phyloP scores from a whole-genome alignment of 164 flowering plant genomes.

The Dillenia turbinata region DNA sequence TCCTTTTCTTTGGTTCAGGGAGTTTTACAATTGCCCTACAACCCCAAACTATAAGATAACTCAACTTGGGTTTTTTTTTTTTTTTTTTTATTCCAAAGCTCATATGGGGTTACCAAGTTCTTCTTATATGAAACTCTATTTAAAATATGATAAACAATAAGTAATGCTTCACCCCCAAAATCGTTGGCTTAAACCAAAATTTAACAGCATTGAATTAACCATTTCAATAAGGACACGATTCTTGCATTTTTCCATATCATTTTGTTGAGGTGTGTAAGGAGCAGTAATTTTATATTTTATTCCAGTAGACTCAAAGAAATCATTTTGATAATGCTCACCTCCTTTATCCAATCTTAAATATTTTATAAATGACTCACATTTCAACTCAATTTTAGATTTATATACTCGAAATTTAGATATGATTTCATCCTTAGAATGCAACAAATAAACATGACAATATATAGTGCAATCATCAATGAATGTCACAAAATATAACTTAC shows the following conservation, averaged over 20 bases:
- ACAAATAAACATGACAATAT: slow-evolving; percentile 3
- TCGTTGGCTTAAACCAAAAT: not conserved
- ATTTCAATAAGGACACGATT: slow-evolving; percentile 3
- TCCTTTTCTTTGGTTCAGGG: slow-evolving; percentile 2
- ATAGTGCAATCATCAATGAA: not conserved
- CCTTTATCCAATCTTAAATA: slow-evolving; percentile 4
- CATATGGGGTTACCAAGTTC: not conserved
- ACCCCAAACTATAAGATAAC: slow-evolving; percentile 8
- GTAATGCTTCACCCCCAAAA: slow-evolving; percentile 7
- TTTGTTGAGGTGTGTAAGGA: not conserved
- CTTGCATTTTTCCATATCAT: slow-evolving; percentile 2
- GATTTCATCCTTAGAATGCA: slow-evolving; percentile 5
- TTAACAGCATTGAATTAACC: slow-evolving; percentile 4
- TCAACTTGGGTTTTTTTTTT: too few species aligned
- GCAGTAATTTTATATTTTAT: not conserved
- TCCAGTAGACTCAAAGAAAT: not conserved
- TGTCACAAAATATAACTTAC: not conserved
- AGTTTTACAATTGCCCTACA: slow-evolving; percentile 1
- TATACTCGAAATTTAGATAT: not conserved
- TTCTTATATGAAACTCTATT: not conserved
- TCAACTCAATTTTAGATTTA: not conserved
- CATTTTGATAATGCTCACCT: slow-evolving; percentile 2
- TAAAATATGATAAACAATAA: slow-evolving; percentile 2
- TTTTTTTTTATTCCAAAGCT: slow-evolving; percentile 2
- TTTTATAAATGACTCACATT: slow-evolving; percentile 2